phyloP scores from a whole-genome alignment of 2,329 filamentous ascomycete species.

The Pseudofabraea citricarpa region DNA sequence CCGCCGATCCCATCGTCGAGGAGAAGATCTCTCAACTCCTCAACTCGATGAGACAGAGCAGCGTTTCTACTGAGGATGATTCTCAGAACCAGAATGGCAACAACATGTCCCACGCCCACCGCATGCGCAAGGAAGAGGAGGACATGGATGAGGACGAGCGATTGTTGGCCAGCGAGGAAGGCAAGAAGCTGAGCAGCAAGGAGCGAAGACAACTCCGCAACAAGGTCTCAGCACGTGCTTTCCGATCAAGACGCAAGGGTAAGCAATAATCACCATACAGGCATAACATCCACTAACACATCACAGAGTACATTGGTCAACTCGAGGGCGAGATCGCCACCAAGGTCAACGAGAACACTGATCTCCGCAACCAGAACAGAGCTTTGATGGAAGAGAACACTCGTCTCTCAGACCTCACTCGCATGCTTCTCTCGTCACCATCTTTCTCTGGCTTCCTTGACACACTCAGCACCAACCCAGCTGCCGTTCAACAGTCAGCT shows the following conservation, averaged over 20 bases:
- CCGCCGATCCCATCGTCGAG: slow-evolving; percentile 69
- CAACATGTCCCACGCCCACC: slow-evolving; percentile 61
- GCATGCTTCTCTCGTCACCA: slow-evolving; percentile 73
- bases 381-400: slow-evolving; percentile 81
- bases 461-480: slow-evolving; percentile 58
- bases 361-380: slow-evolving; percentile 75
- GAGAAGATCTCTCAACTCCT: slow-evolving; percentile 92
- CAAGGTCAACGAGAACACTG: slow-evolving; percentile 79
- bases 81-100: slow-evolving; percentile 32
- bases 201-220: slow-evolving; percentile 95
- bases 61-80: slow-evolving; percentile 52
- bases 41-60: slow-evolving; percentile 76
- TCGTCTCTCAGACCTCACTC: slow-evolving; percentile 71
- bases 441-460: slow-evolving; percentile 81
- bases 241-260: slow-evolving; percentile 98
- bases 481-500: slow-evolving; percentile 33
- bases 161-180: slow-evolving; percentile 90
- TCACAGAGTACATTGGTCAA: slow-evolving; percentile 90
- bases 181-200: slow-evolving; percentile 98
- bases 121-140: slow-evolving; percentile 87
- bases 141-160: slow-evolving; percentile 99
- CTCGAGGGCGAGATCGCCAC: slow-evolving; percentile 83
- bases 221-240: slow-evolving; percentile 96
- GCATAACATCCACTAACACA: slow-evolving; percentile 41
- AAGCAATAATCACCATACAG: slow-evolving; percentile 32